Base-by-base conservation (phyloP, 176 grass and related monocot species). In the Eleusine coracana region DNA sequence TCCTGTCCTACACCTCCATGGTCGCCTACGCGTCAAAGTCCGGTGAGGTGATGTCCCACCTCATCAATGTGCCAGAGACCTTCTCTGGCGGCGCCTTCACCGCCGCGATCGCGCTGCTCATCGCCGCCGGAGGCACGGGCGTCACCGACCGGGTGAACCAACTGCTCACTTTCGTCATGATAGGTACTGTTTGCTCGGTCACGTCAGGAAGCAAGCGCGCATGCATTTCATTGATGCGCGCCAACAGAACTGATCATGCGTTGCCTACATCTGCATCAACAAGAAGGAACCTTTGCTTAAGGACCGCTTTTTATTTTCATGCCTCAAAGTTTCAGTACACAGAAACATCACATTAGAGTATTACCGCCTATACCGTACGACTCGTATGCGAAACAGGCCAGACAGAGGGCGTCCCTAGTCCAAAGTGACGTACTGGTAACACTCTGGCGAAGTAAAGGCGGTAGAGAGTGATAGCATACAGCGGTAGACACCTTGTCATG, bases 21-120 rank as follows among this genome's bases (percentile, higher is more conserved):
- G 88, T 97, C 15, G 89, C 94, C 20, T 97, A 94, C 87, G 82
- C 87, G 52, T 92, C 92, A 75, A 97, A 85, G 83, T 92, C 92
- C 68, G 86, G 89, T 52, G 87, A 92, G 83, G 89, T 94, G 36
- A 83, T 97, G 67, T 90, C 92, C n/a, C 83, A 27, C 82, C 73
- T 92, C 45, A 39, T 92, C 84, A 70, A 74, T 71, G 82, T 90
- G 55, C 89, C 94, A 14, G 79, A 83, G 76, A 64, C 87, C 66
- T 41, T 85, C 83, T 77, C 83, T 20, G 92, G 92, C 25, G 84
- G 18, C 10, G 75, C 84, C 55, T 97, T 97, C 88, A 97, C 89
- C 13, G 81, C 89, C n/a, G 69, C 89, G 70, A 29, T 97, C 69
- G 85, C 87, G 16, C 40, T 94, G 52, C 91, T 92, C 82, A 79